phyloP scores from a whole-genome alignment of 148 eudicot species.

The Chenopodium album region DNA sequence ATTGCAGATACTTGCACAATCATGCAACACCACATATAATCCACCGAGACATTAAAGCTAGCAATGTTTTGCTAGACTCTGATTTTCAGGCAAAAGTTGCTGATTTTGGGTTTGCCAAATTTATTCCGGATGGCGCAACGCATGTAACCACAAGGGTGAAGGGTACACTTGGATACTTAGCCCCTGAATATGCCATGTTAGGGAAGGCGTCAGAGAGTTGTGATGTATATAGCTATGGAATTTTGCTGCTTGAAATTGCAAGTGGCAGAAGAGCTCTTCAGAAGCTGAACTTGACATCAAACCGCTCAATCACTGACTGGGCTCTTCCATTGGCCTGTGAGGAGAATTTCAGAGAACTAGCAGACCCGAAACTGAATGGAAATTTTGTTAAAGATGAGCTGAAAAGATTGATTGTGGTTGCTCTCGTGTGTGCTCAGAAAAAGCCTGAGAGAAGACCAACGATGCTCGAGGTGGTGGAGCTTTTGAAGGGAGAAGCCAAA shows the following conservation, averaged over 20 bases:
- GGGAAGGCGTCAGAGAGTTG: constrained; percentile 82
- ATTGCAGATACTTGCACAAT: constrained; percentile 76
- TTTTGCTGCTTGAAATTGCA: constrained; percentile 79
- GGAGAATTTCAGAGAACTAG: constrained; percentile 59
- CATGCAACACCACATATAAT: constrained; percentile 89
- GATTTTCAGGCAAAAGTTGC: constrained; percentile 76
- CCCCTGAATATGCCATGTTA: constrained; percentile 79
- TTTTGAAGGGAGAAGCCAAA: constrained; percentile 65
- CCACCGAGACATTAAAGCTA: constrained; percentile 91
- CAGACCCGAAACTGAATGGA: constrained; percentile 66
- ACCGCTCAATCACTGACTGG: constrained; percentile 68
- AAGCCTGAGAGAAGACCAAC: constrained; percentile 73
- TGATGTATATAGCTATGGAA: constrained; percentile 87
- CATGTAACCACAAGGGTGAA: constrained; percentile 70
- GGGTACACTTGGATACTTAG: constrained; percentile 75
- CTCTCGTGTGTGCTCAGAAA: constrained; percentile 61
- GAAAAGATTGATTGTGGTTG: constrained; percentile 53
- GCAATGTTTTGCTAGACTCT: constrained; percentile 76
- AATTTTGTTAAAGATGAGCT: constrained; percentile 65
- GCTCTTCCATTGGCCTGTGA: constrained; percentile 68
- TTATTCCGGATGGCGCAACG: constrained; percentile 71
- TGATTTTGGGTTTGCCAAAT: constrained; percentile 81
- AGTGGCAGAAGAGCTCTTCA: constrained; percentile 79
- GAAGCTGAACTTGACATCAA: constrained; percentile 37
- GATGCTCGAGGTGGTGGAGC: constrained; percentile 76